These are phyloP conservation scores for Zygnema cylindricum DNA, from an alignment of 139 green algal genomes.

Conservation along the genomic window DNA sequence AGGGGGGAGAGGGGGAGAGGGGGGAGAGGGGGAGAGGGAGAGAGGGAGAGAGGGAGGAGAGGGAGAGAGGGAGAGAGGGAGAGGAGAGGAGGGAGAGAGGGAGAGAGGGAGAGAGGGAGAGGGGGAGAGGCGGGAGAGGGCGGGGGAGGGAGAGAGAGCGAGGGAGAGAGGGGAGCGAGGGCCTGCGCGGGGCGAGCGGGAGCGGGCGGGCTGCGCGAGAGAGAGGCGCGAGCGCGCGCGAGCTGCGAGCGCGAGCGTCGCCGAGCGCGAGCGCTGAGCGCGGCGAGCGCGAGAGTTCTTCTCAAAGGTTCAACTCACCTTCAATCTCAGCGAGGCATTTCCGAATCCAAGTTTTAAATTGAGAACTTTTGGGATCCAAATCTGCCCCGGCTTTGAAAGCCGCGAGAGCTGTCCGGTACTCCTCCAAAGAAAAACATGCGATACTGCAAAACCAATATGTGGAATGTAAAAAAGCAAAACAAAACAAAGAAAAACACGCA, in stretches of 20 bases:
- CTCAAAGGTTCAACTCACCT: too few relatives aligned
- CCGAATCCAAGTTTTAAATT: conserved; percentile 73
- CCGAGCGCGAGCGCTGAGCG: too few relatives aligned
- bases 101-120: not conserved
- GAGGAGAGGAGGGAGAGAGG: not conserved
- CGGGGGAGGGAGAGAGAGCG: not conserved
- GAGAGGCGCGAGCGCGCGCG: too few relatives aligned
- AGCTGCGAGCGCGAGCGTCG: too few relatives aligned
- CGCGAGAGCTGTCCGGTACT: conserved; percentile 85
- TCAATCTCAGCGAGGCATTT: conserved; percentile 82
- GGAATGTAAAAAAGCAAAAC: too few relatives aligned
- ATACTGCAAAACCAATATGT: conserved; percentile 58
- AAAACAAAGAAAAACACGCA: too few relatives aligned
- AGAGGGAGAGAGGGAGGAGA: not conserved
- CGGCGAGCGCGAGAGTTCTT: too few relatives aligned
- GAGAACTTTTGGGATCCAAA: conserved; percentile 63
- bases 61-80: not conserved
- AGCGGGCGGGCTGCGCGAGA: too few relatives aligned
- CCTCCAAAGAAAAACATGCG: conserved; percentile 82
- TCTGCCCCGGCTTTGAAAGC: conserved; percentile 71
- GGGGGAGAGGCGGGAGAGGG: not conserved
- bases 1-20: not conserved
- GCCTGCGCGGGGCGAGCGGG: too few relatives aligned
- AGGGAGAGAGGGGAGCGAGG: not conserved
- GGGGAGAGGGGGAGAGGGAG: not conserved